phyloP scores from a whole-genome alignment of 2,329 filamentous ascomycete genomes.

The Cytospora schulzeri region DNA sequence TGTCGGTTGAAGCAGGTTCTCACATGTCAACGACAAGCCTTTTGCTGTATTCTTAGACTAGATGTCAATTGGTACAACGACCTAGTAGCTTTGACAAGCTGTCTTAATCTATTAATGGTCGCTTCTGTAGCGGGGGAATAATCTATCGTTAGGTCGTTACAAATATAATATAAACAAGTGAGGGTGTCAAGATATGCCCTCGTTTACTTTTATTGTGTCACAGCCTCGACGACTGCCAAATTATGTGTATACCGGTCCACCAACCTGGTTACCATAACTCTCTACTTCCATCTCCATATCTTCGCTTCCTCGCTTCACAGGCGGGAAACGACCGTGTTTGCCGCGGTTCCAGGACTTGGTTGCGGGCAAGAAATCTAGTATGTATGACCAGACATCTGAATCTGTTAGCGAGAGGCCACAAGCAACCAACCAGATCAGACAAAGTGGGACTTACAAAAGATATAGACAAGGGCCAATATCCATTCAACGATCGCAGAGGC shows the following conservation, averaged over 20 bases:
- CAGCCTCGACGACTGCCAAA: neutral
- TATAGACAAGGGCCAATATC: conserved; percentile 76
- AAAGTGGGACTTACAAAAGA: conserved; percentile 82
- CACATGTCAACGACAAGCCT: neutral
- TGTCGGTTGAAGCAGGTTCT: neutral
- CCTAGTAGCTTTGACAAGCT: neutral
- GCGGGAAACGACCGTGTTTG: conserved; percentile 2
- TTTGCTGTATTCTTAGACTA: too few relatives aligned
- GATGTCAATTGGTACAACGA: too few relatives aligned
- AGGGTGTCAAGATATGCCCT: neutral
- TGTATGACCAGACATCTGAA: conserved; percentile 19
- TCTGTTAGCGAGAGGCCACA: neutral
- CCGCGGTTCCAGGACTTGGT: neutral
- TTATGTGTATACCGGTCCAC: neutral
- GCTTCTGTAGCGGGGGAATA: neutral
- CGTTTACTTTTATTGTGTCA: neutral
- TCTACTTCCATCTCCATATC: conserved; percentile 12
- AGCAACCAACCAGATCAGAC: conserved; percentile 40
- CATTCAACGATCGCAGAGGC: conserved; percentile 74
- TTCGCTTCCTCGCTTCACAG: conserved; percentile 6
- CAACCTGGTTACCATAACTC: neutral
- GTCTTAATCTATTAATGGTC: neutral
- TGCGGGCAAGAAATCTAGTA: conserved; percentile 19
- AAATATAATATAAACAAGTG: neutral
- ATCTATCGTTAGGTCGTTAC: neutral